Conservation (phyloP, 1,139 yeast species). For the Lodderomyces beijingensis region DNA sequence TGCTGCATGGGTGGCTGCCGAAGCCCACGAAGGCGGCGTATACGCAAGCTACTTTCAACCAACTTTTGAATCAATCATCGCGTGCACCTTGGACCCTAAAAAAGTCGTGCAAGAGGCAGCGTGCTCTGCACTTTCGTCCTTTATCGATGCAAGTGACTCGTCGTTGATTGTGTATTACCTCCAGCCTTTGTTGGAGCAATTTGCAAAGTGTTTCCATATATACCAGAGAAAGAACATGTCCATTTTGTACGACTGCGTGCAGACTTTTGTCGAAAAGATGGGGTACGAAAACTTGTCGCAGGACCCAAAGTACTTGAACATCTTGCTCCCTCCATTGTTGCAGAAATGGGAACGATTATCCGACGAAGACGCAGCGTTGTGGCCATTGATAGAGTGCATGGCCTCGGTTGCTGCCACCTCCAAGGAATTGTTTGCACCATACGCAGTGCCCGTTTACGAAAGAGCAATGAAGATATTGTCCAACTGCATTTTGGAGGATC, state of each 20-base stretch:
- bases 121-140: slow-evolving; percentile 78
- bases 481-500: slow-evolving; percentile 65
- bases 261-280: slow-evolving; percentile 78
- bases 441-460: slow-evolving; percentile 83
- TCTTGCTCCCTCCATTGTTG: slow-evolving; percentile 75
- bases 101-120: slow-evolving; percentile 95
- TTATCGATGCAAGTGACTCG: slow-evolving; percentile 72
- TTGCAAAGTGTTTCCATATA: slow-evolving; percentile 65
- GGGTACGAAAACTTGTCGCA: slow-evolving; percentile 52
- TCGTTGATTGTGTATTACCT: slow-evolving; percentile 51
- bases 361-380: slow-evolving; percentile 78
- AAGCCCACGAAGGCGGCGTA: slow-evolving; percentile 56
- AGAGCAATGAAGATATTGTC: slow-evolving; percentile 70
- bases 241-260: slow-evolving; percentile 86
- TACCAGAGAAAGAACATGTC: slow-evolving; percentile 82
- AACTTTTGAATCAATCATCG: slow-evolving; percentile 70
- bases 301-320: slow-evolving; percentile 53
- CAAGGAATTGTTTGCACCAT: slow-evolving; percentile 82
- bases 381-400: slow-evolving; percentile 92
- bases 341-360: slow-evolving; percentile 69
- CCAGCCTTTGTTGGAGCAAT: slow-evolving; percentile 59
- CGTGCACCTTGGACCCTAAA: slow-evolving; percentile 73
- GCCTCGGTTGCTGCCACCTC: slow-evolving; percentile 86
- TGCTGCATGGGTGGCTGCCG: slow-evolving; percentile 73
- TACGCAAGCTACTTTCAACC: slow-evolving; percentile 70